phyloP scores from a whole-genome alignment of 331 rosid species.

The Arachis monticola region DNA sequence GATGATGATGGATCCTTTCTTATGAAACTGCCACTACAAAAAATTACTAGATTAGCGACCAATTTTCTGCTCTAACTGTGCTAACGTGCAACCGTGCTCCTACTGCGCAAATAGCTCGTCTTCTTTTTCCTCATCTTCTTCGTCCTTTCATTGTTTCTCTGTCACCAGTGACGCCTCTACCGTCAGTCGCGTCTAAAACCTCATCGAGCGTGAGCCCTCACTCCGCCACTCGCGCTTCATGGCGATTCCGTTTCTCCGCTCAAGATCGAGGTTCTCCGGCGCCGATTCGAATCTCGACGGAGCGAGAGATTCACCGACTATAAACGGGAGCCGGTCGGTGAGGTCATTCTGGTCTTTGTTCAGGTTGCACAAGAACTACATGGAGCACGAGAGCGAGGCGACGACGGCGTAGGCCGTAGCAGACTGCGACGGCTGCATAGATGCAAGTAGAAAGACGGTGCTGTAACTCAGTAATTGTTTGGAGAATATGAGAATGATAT shows the following conservation, averaged over 20 bases:
- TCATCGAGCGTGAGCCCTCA: conserved; percentile 72
- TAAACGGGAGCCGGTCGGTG: conserved; percentile 45
- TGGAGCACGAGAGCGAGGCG: conserved; percentile 41
- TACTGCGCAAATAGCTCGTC: conserved; percentile 62
- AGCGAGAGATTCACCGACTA: conserved; percentile 49
- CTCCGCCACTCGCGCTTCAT: conserved; percentile 80
- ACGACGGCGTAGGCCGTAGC: conserved; percentile 40
- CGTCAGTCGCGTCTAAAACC: conserved; percentile 52
- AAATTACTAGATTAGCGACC: too few relatives aligned
- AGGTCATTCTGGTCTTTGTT: conserved; percentile 82
- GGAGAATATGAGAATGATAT: too few relatives aligned
- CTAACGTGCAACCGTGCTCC: conserved; percentile 79
- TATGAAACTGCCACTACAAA: too few relatives aligned
- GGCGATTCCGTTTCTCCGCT: conserved; percentile 82
- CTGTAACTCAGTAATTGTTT: conserved; percentile 39
- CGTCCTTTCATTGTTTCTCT: conserved; percentile 63
- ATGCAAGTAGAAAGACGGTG: conserved; percentile 48
- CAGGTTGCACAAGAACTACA: conserved; percentile 46
- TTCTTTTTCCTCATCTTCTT: conserved; percentile 60
- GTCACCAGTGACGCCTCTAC: conserved; percentile 38
- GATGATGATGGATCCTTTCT: too few relatives aligned
- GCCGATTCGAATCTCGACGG: conserved; percentile 34
- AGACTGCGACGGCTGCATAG: conserved; percentile 31
- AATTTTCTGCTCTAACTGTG: conserved; percentile 87
- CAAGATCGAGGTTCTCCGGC: conserved; percentile 66